These are phyloP conservation scores for Crithidia acanthocephali DNA, from an alignment of 208 protist species.

Conservation along the genomic window DNA sequence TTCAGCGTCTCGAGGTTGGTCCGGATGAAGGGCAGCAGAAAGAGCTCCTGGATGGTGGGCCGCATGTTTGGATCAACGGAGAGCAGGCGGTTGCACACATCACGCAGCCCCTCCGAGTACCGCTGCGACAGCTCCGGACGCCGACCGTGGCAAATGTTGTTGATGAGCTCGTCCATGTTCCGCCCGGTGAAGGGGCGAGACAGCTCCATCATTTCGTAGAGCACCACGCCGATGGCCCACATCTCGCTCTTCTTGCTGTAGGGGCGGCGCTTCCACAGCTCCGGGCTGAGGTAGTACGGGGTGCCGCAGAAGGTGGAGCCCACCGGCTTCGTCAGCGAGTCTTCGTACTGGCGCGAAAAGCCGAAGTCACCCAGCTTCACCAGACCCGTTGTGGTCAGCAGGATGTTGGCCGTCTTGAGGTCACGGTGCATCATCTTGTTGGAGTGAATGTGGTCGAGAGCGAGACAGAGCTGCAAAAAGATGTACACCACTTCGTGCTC, in stretches of 20 bases:
- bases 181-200: constrained; percentile 80
- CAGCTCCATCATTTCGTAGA: constrained; percentile 88
- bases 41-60: constrained; percentile 67
- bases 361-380: constrained; percentile 92
- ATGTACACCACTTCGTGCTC: constrained; percentile 89
- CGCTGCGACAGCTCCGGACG: constrained; percentile 47
- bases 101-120: constrained; percentile 58
- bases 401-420: constrained; percentile 89
- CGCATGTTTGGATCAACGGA: constrained; percentile 61
- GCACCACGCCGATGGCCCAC: constrained; percentile 89
- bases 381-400: constrained; percentile 81
- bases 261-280: constrained; percentile 89
- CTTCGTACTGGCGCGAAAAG: constrained; percentile 87
- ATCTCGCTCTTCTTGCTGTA: constrained; percentile 96
- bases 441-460: constrained; percentile 86
- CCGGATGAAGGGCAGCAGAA: constrained; percentile 72
- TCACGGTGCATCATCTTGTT: constrained; percentile 92
- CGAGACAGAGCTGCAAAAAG: constrained; percentile 86
- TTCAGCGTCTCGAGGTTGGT: constrained; percentile 69
- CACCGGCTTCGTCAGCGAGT: constrained; percentile 81
- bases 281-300: constrained; percentile 93
- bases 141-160: constrained; percentile 75
- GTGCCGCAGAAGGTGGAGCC: constrained; percentile 89
- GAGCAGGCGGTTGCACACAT: constrained; percentile 65
- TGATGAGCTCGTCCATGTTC: constrained; percentile 88